Percentiles rank a stretch among this genome's conserved stretches.
Evolutionary conservation across 257 asterid species (phyloP).

Genomic region (Solanum virginianum): DNA sequence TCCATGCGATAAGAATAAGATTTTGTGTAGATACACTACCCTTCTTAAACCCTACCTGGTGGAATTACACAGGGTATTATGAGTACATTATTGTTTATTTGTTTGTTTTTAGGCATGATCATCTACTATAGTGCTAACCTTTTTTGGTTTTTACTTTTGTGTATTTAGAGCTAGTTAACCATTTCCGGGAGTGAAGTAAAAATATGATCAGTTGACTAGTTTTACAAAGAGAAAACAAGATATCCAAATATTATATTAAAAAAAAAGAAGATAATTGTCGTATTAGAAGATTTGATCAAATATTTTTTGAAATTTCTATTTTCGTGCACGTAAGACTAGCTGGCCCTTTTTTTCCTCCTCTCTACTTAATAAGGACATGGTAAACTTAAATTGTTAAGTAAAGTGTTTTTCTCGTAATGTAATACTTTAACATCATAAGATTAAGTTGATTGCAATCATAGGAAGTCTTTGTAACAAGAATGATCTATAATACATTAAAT

Average conservation of each 20-base stretch:
- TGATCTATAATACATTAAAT: neutral
- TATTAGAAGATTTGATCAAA: neutral
- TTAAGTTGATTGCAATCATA: neutral
- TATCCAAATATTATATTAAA: neutral
- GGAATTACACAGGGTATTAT: neutral
- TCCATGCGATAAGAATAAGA: neutral
- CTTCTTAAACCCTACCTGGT: neutral
- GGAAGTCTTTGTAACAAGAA: neutral
- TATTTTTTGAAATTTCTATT: neutral
- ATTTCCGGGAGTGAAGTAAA: neutral
- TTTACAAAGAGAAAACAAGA: neutral
- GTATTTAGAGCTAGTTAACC: neutral
- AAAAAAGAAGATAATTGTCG: too few relatives aligned
- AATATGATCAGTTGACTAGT: neutral
- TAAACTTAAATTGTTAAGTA: neutral
- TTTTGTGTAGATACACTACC: accelerated
- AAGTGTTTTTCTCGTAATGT: neutral
- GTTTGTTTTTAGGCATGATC: neutral
- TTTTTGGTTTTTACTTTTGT: neutral
- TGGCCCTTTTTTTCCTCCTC: neutral
- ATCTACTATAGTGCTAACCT: neutral
- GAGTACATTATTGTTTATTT: neutral
- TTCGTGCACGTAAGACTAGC: neutral
- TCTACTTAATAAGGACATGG: neutral
- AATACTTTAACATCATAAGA: neutral